Conservation (phyloP, 2,329 filamentous ascomycete genomes). For the Claviceps fusiformis region DNA sequence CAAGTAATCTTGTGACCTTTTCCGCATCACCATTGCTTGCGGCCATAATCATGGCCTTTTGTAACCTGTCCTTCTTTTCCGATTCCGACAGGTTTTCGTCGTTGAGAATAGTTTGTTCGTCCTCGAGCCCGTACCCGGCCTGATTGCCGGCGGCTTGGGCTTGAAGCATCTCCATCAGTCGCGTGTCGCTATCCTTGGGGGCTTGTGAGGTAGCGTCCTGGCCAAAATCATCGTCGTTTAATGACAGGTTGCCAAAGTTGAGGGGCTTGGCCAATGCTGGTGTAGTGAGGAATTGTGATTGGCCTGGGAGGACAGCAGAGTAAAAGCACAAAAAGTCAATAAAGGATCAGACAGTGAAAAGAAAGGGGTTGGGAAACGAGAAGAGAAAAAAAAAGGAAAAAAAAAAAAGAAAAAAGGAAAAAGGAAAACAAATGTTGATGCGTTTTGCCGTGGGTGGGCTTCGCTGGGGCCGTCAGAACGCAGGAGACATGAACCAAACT, state of each 20-base stretch:
- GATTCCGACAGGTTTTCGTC: constrained; percentile 59
- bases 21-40: constrained; percentile 90
- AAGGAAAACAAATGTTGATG: background rate
- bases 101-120: constrained; percentile 66
- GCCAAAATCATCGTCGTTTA: constrained; percentile 69
- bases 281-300: constrained; percentile 87
- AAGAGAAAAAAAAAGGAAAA: too few species aligned
- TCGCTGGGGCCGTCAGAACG: background rate
- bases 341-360: too few species aligned
- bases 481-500: background rate
- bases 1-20: constrained; percentile 62
- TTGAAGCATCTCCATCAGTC: constrained; percentile 90
- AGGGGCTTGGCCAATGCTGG: constrained; percentile 75
- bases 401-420: too few species aligned
- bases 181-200: constrained; percentile 63
- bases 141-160: constrained; percentile 78
- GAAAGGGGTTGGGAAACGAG: too few species aligned
- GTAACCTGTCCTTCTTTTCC: constrained; percentile 70
- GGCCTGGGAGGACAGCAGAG: constrained; percentile 42
- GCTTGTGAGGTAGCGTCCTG: constrained; percentile 38
- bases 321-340: background rate
- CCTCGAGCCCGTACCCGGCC: constrained; percentile 56
- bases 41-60: constrained; percentile 85
- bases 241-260: constrained; percentile 65
- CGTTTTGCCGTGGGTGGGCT: background rate